A percentile compares a stretch with the other conserved stretches of the same genome.
Conservation (phyloP, 2,329 filamentous ascomycete genomes). For the Coniochaeta sp. region DNA sequence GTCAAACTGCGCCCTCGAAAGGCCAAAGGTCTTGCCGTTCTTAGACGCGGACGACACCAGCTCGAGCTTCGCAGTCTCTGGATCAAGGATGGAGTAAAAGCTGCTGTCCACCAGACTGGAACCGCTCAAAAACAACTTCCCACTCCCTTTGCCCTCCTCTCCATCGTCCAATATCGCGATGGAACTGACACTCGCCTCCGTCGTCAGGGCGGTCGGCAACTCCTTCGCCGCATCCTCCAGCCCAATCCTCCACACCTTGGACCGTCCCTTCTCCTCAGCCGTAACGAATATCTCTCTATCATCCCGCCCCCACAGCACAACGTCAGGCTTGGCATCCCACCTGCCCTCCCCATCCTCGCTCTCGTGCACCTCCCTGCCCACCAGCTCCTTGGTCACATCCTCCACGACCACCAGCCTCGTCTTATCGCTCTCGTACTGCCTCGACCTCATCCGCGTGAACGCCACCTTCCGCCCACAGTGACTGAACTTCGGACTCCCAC, state of each 20-base stretch:
- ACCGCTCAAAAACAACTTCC: conserved; percentile 55
- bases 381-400: conserved; percentile 39
- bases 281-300: conserved; percentile 62
- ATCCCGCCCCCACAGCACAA: conserved; percentile 48
- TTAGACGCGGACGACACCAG: conserved; percentile 58
- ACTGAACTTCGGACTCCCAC: conserved; percentile 63
- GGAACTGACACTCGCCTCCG: conserved; percentile 46
- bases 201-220: conserved; percentile 37
- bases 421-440: conserved; percentile 77
- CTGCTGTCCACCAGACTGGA: conserved; percentile 67
- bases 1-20: conserved; percentile 54
- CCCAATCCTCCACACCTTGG: conserved; percentile 54
- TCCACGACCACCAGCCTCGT: conserved; percentile 58
- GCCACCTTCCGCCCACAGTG: conserved; percentile 62
- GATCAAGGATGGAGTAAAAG: conserved; percentile 54
- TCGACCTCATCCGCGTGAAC: conserved; percentile 70
- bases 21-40: conserved; percentile 57
- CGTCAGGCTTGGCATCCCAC: conserved; percentile 53
- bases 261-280: conserved; percentile 61
- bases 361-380: conserved; percentile 55
- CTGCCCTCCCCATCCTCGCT: conserved; percentile 54
- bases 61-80: conserved; percentile 23
- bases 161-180: conserved; percentile 41
- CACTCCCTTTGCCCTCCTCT: conserved; percentile 15
- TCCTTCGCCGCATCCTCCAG: conserved; percentile 41